These are phyloP conservation scores for Betula pendula DNA, from an alignment of 306 rosid genomes.

Conservation along the genomic window DNA sequence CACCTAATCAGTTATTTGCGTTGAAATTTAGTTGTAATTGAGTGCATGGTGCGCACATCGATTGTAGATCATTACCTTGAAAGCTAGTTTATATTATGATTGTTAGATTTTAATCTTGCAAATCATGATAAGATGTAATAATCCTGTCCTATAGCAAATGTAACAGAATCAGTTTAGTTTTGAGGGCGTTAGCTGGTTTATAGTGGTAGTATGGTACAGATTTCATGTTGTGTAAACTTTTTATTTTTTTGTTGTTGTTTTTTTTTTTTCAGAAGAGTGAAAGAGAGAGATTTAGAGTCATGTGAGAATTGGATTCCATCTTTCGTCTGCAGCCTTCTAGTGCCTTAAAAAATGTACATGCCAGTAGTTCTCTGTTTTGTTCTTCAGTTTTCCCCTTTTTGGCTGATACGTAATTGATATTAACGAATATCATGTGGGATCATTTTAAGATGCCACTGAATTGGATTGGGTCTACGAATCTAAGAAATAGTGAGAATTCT, in stretches of 20 bases:
- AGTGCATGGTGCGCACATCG: background rate
- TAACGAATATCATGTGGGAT: background rate
- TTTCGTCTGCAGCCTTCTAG: background rate
- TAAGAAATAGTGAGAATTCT: background rate
- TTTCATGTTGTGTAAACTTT: background rate
- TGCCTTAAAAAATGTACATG: background rate
- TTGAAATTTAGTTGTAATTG: background rate
- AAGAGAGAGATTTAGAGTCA: too few relatives aligned
- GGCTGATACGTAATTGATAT: background rate
- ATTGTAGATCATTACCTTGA: background rate
- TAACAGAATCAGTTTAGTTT: background rate
- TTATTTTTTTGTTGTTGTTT: too few relatives aligned
- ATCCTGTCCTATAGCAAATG: background rate
- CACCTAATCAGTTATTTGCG: background rate
- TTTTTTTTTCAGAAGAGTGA: too few relatives aligned
- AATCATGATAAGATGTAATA: background rate
- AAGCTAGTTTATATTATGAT: too few relatives aligned
- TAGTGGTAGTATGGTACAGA: background rate
- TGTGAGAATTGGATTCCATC: background rate
- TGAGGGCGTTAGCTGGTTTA: background rate
- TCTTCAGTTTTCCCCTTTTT: background rate
- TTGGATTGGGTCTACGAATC: background rate
- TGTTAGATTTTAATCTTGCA: background rate
- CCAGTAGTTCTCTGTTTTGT: background rate
- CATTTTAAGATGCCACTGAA: slow-evolving; percentile 2